Evolutionary conservation across 148 eudicot genomes (phyloP).

Genomic region (Chenopodium formosanum): DNA sequence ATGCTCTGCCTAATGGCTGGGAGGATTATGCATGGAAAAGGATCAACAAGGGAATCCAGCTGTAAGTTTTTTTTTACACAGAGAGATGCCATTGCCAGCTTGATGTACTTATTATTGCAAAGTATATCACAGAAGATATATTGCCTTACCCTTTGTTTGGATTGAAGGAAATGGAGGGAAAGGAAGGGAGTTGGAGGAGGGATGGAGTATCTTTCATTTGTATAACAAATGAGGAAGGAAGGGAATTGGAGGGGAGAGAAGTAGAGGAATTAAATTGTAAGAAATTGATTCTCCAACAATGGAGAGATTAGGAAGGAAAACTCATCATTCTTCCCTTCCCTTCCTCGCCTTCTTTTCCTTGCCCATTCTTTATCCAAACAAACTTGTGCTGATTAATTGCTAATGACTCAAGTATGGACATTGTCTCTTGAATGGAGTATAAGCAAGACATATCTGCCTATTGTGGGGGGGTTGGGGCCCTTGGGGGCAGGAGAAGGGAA

Average conservation of each 20-base stretch:
- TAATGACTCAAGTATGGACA: background rate
- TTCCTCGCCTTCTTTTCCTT: too few relatives aligned
- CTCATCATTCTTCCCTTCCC: too few relatives aligned
- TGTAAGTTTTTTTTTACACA: conserved; percentile 57
- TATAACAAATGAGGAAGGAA: too few relatives aligned
- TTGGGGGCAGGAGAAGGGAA: background rate
- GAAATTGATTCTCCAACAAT: too few relatives aligned
- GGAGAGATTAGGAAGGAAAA: too few relatives aligned
- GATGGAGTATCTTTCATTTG: too few relatives aligned
- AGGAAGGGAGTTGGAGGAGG: too few relatives aligned
- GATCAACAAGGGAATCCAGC: conserved; percentile 82
- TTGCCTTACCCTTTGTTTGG: background rate
- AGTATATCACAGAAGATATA: background rate
- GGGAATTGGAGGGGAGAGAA: too few relatives aligned
- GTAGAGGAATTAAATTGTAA: too few relatives aligned
- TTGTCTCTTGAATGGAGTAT: background rate
- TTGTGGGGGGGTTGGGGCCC: background rate
- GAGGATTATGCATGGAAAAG: conserved; percentile 93
- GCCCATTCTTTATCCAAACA: too few relatives aligned
- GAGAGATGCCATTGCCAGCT: background rate
- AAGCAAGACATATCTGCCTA: background rate
- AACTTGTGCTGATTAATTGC: background rate
- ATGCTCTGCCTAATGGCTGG: conserved; percentile 95
- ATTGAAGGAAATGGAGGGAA: too few relatives aligned
- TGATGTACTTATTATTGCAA: background rate